Evolutionary conservation across 2,329 filamentous ascomycete genomes (phyloP).

Genomic region (Ceratocystis eucalypticola): DNA sequence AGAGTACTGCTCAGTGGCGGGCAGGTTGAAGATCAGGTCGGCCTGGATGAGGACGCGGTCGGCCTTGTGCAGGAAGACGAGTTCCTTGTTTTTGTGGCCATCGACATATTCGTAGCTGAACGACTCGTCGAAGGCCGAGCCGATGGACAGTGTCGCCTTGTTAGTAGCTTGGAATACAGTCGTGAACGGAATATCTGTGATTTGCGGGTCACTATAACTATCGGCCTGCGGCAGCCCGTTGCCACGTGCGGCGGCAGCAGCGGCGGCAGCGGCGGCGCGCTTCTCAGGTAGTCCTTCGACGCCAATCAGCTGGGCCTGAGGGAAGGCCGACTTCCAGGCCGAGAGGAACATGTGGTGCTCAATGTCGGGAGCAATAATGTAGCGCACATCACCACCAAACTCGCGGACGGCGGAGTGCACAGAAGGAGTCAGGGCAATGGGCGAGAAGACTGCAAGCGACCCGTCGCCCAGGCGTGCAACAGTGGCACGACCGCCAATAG

Average conservation of each 20-base stretch:
- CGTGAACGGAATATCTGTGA: conserved; percentile 44
- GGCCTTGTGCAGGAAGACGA: conserved; percentile 75
- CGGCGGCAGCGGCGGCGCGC: conserved; percentile 40
- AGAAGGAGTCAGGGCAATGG: conserved; percentile 67
- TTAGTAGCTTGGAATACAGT: conserved; percentile 52
- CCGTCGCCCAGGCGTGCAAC: conserved; percentile 69
- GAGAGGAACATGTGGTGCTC: conserved; percentile 94
- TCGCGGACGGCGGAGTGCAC: conserved; percentile 50
- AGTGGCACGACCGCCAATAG: conserved; percentile 77
- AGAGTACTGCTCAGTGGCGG: conserved; percentile 72
- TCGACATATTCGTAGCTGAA: conserved; percentile 79
- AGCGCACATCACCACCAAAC: conserved; percentile 57
- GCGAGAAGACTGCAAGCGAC: conserved; percentile 77
- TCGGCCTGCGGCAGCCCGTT: conserved; percentile 28
- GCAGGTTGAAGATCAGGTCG: conserved; percentile 85
- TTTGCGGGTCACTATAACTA: conserved; percentile 23
- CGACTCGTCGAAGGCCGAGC: conserved; percentile 68
- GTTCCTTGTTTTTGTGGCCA: conserved; percentile 67
- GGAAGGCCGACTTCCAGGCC: conserved; percentile 69
- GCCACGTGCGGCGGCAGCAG: conserved; percentile 27
- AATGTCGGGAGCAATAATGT: conserved; percentile 75
- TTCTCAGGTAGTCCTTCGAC: conserved; percentile 76
- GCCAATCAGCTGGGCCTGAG: conserved; percentile 64
- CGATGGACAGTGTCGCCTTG: conserved; percentile 41
- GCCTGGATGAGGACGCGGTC: conserved; percentile 71